phyloP scores from a whole-genome alignment of 495 filamentous ascomycete genomes.

The Podospora sp. region DNA sequence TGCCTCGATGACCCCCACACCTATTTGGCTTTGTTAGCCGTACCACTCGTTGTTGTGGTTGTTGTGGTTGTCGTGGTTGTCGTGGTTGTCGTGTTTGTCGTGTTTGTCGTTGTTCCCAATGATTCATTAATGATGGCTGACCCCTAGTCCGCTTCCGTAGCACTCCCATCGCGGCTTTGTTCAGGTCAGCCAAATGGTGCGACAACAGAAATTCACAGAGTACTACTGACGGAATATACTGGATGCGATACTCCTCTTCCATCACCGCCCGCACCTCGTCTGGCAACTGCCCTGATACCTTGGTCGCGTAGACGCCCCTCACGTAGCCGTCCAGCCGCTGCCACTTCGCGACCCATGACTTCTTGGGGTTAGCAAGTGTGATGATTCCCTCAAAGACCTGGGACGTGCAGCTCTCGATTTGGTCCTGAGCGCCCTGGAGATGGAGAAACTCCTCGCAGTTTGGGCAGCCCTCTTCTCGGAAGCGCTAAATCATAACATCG shows the following conservation, averaged over 20 bases:
- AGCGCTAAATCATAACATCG: constrained; percentile 56
- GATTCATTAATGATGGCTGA: too few species aligned
- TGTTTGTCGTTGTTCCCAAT: too few species aligned
- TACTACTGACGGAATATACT: constrained; percentile 65
- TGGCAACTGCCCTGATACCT: constrained; percentile 73
- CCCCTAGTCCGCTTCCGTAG: constrained; percentile 43
- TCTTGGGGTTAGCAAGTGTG: constrained; percentile 71
- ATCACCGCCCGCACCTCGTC: constrained; percentile 66
- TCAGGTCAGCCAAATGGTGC: constrained; percentile 8
- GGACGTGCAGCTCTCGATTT: constrained; percentile 89
- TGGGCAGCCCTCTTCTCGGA: constrained; percentile 83
- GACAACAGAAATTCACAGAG: neutral
- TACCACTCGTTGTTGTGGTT: too few species aligned
- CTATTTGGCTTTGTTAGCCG: too few species aligned
- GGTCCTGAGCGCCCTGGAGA: constrained; percentile 74
- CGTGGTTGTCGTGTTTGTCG: too few species aligned
- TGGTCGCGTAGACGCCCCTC: constrained; percentile 86
- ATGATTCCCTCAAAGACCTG: constrained; percentile 92
- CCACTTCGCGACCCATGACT: constrained; percentile 92
- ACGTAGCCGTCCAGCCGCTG: constrained; percentile 88
- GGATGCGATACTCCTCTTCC: constrained; percentile 67
- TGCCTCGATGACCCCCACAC: too few species aligned
- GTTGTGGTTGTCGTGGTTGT: too few species aligned
- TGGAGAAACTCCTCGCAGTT: constrained; percentile 93
- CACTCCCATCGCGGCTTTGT: constrained; percentile 54